Base-by-base conservation (phyloP, 2,329 filamentous ascomycete genomes). In the Neoascochyta sp. region DNA sequence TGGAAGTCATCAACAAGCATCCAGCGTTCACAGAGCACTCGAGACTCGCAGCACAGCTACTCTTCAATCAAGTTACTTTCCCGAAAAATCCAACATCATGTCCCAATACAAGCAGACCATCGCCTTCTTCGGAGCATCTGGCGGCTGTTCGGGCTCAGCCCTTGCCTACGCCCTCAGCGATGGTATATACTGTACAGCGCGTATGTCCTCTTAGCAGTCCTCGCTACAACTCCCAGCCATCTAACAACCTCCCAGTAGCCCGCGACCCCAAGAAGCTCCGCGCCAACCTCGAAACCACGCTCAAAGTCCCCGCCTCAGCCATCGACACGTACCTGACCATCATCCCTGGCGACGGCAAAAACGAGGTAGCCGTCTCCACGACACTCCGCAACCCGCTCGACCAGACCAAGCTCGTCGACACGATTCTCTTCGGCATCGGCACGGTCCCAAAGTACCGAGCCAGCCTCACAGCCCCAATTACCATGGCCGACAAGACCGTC, bases 101-200 rank as follows among this genome's bases (percentile, higher is more conserved):
- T 36, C 29, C 26, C 22, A 42, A 37, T 26, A 45, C 42, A 39
- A 38, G 9, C 52, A 35, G 27, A 67, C 63, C 17, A 48, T 74
- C 31, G 67, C 69, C 22, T 74, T 75, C 57, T 66, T 75, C 40
- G 73, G 73, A 25, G 69, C 71, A 14, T 75, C 71, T 13, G 70
- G 69, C 32, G 73, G 70, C 27, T 67, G 65, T 39, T 62, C 65
- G 19, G 58, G 66, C 24, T 47, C 64, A 16, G 63, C 64, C 24
- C 66, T 76, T 11, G 62, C 64, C 13, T 51, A 54, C 12, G 56
- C 70, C 4, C 61, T 76, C 22, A 53, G 62, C 16, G 64, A 64
- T 3, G 67, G 67, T 24, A 62, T 70, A 48, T 54, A 57, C 33
- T 69, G 65, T 39, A 62, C 60, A 24, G 71, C 72, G 7, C 61